Evolutionary conservation across 768 basidiomycete genomes (phyloP), one percentile per base, ranked within the genome.

Genomic region (Boletus subparvulus): DNA sequence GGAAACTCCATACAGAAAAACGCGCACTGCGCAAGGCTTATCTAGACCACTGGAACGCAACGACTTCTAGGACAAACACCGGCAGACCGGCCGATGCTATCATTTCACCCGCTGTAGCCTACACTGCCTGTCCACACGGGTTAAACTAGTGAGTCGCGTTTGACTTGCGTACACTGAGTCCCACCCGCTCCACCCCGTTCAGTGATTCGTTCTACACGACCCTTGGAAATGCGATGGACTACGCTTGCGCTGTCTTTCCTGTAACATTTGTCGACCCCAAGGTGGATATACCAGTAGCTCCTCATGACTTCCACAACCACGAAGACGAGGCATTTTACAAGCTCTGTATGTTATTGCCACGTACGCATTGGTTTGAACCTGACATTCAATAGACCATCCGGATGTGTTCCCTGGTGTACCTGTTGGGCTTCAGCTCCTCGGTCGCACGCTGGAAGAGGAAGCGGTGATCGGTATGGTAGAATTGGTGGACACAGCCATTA

Each of bases 31-130:
- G 78, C 56, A 78, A 79, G 61, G 71, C 73, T 30, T 75, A 80
- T 56, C 71, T 83, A 32, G 78, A 79, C 58, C 72, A 78, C 42
- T 82, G 80, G 81, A 73, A 80, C 37, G 72, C 70, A 11, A 82
- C 82, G 3, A 70, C 47, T n/a, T 54, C 37, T 4, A 52, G 52
- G 33, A 83, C 83, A 16, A 72, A 71, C 7, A 84, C 80, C 0
- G 79, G 78, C 11, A 67, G 82, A 33, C 80, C 82, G 0, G 74
- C 83, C 6, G 83, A 84, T 59, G 80, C 77, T 3, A 75, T 84
- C 64, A 78, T 84, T 51, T 73, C 72, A 10, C 78, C 83, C 16
- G 75, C 68, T 0, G 75, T 74, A 4, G 73, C 77, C 7, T 78
- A 74, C 60, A 63, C 76, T 4, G 76, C 81, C 1, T 70, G 73